Percentiles rank a stretch among this genome's conserved stretches.
These are phyloP conservation scores for Inonotus obliquus DNA, from an alignment of 1,284 basidiomycete genomes.

Conservation along the genomic window DNA sequence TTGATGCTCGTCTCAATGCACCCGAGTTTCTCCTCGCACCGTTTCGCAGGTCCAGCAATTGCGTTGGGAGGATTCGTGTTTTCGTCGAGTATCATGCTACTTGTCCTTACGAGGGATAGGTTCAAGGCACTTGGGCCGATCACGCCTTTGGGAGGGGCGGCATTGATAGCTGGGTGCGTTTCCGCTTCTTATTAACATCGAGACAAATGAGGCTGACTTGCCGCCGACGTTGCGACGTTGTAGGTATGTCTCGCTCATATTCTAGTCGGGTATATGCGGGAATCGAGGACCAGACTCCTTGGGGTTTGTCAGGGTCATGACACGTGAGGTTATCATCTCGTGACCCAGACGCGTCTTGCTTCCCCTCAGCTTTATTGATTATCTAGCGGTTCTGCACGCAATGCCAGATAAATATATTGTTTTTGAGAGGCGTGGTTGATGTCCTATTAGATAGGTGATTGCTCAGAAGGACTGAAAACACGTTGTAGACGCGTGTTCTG, in stretches of 20 bases:
- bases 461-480: not conserved
- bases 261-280: not conserved
- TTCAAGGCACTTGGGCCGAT: conserved; percentile 64
- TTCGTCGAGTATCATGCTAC: conserved; percentile 64
- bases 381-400: not conserved
- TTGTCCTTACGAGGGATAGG: conserved; percentile 57
- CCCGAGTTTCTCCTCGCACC: conserved; percentile 57
- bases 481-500: not conserved
- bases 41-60: conserved; percentile 70
- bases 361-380: too few species aligned
- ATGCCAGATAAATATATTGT: not conserved
- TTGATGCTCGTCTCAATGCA: conserved; percentile 70
- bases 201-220: not conserved
- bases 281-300: conserved; percentile 13
- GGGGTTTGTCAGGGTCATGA: conserved; percentile 17
- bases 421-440: too few species aligned
- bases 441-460: too few species aligned
- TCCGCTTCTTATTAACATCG: not conserved
- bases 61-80: conserved; percentile 60
- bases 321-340: conserved; percentile 20
- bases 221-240: not conserved
- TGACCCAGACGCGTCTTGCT: not conserved
- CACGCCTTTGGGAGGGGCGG: conserved; percentile 68
- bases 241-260: not conserved
- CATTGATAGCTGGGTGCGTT: conserved; percentile 77